Conservation (phyloP, 2,329 filamentous ascomycete genomes). For the Clarireedia hainanense region DNA sequence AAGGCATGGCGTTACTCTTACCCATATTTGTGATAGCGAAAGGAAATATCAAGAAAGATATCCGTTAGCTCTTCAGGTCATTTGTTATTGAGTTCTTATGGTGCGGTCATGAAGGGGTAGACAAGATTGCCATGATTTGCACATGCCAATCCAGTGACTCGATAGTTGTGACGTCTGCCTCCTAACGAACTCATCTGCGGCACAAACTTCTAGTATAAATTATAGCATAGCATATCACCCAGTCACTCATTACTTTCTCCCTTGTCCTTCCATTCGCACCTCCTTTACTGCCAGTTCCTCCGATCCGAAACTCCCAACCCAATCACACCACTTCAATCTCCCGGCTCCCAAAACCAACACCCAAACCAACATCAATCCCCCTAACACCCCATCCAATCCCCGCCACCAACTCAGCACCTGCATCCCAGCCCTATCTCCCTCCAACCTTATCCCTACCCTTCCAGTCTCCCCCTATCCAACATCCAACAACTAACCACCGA, state of each 20-base stretch:
- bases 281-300: neutral
- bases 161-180: no score
- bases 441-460: neutral
- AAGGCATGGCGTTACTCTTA: conserved; percentile 7
- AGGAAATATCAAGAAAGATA: neutral
- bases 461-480: neutral
- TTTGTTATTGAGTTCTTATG: no score
- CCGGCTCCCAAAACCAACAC: neutral
- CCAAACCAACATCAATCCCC: neutral
- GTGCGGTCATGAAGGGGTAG: no score
- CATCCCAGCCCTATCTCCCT: neutral
- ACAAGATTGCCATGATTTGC: no score
- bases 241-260: neutral
- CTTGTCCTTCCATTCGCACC: neutral
- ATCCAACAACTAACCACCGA: neutral
- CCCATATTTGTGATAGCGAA: conserved; percentile 1
- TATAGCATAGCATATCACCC: no score
- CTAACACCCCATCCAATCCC: neutral
- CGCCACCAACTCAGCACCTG: neutral
- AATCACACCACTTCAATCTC: neutral
- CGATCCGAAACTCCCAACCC: neutral
- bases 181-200: no score
- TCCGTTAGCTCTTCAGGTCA: neutral
- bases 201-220: no score
- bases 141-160: no score